A percentile compares a stretch with the other conserved stretches of the same genome.
These are phyloP conservation scores for Salix viminalis DNA, from an alignment of 345 rosid species.

Conservation along the genomic window DNA sequence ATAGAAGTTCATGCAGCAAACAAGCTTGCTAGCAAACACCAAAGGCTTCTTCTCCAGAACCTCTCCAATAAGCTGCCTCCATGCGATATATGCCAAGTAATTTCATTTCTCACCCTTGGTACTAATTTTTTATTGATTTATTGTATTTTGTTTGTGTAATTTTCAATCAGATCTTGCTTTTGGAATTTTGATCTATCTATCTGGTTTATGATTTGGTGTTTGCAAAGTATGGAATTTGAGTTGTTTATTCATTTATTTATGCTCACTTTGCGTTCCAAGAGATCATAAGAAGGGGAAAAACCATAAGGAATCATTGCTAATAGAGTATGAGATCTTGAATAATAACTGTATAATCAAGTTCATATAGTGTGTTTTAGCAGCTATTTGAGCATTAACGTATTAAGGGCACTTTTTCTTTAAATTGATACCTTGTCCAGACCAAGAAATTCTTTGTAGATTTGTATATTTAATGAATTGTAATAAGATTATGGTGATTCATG, in stretches of 20 bases:
- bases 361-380: neutral
- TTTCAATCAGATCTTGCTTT: neutral
- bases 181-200: neutral
- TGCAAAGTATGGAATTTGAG: neutral
- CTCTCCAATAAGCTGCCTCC: conserved; percentile 74
- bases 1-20: conserved; percentile 91
- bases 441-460: neutral
- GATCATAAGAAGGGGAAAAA: neutral
- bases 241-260: neutral
- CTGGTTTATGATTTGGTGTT: neutral
- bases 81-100: conserved; percentile 89
- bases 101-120: neutral
- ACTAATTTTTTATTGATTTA: neutral
- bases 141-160: neutral
- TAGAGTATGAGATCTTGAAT: neutral
- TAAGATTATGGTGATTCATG: neutral
- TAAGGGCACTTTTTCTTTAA: neutral
- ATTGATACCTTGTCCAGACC: neutral
- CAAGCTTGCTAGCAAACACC: conserved; percentile 93
- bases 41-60: conserved; percentile 77
- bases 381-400: neutral
- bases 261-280: neutral
- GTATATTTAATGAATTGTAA: neutral
- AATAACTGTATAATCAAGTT: neutral
- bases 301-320: neutral